Conservation (phyloP, 108 stramenopile species). For the Cyclostephanos tholiformis region DNA sequence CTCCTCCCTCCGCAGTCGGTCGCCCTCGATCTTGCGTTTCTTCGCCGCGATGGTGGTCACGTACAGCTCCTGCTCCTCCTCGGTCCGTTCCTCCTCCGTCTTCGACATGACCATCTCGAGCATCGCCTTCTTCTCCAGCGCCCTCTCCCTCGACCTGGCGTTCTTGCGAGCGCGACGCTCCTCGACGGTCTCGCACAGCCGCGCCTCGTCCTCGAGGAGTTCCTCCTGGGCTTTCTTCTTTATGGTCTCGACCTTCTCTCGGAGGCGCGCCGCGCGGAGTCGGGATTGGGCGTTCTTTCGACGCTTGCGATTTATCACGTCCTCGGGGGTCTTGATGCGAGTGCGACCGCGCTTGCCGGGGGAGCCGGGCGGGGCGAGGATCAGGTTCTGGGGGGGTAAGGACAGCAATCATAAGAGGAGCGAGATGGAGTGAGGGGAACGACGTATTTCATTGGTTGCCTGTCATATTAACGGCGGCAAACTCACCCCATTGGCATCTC, state of each 20-base stretch:
- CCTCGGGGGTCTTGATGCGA: constrained; percentile 46
- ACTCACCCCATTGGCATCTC: constrained; percentile 13
- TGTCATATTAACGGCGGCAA: background rate
- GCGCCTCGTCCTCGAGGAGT: constrained; percentile 60
- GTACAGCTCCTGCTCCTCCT: constrained; percentile 69
- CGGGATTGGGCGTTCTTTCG: constrained; percentile 83
- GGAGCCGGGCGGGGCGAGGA: constrained; percentile 21
- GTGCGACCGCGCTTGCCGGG: constrained; percentile 12
- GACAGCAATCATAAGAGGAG: background rate
- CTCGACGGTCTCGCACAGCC: constrained; percentile 61
- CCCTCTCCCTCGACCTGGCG: constrained; percentile 71
- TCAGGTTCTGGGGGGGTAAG: constrained; percentile 15
- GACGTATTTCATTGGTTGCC: background rate
- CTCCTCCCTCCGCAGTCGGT: constrained; percentile 72
- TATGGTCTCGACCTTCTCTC: constrained; percentile 54
- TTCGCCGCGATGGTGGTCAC: constrained; percentile 60
- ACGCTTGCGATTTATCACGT: constrained; percentile 59
- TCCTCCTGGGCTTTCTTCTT: constrained; percentile 54
- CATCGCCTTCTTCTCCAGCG: constrained; percentile 75
- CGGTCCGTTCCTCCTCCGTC: constrained; percentile 67
- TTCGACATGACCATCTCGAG: constrained; percentile 70
- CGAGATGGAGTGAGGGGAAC: background rate
- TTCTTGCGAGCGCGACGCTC: constrained; percentile 71
- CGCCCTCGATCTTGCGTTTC: constrained; percentile 84
- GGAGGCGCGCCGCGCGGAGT: constrained; percentile 62